phyloP scores from a whole-genome alignment of 352 stramenopile species.

The Globisporangium lucens region DNA sequence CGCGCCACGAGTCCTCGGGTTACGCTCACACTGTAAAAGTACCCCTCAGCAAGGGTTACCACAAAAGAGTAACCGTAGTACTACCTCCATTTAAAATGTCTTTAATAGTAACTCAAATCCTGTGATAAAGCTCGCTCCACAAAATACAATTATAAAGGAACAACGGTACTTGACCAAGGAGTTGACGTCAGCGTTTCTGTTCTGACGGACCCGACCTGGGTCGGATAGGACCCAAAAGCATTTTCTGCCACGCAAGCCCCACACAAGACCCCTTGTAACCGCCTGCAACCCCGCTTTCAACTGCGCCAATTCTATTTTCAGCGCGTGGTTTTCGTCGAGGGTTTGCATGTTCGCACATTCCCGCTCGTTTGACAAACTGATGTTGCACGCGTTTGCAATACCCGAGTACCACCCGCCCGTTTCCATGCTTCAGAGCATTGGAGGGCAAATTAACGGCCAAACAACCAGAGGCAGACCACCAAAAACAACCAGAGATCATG shows the following conservation, averaged over 20 bases:
- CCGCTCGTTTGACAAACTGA: not conserved
- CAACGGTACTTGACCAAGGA: too few species aligned
- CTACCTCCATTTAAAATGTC: too few species aligned
- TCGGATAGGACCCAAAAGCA: too few species aligned
- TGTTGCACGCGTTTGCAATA: not conserved
- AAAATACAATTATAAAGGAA: too few species aligned
- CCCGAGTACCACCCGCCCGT: not conserved
- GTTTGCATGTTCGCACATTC: not conserved
- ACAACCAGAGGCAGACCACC: not conserved
- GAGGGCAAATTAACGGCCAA: not conserved
- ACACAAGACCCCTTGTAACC: too few species aligned
- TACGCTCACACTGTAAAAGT: not conserved
- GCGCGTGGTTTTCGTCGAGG: not conserved
- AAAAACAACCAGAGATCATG: not conserved
- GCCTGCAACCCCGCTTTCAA: not conserved
- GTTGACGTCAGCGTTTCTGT: too few species aligned
- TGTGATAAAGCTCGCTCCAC: too few species aligned
- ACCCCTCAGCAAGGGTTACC: not conserved
- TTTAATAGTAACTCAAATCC: too few species aligned
- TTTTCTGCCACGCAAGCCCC: too few species aligned
- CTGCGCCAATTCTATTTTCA: not conserved
- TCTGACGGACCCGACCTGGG: too few species aligned
- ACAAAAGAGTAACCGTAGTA: too few species aligned
- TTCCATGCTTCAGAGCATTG: not conserved
- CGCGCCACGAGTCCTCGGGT: slow-evolving; percentile 15